Percentiles rank a stretch among this genome's conserved stretches.
phyloP scores from a whole-genome alignment of 108 stramenopile genomes.

The Skeletonema marinoi region DNA sequence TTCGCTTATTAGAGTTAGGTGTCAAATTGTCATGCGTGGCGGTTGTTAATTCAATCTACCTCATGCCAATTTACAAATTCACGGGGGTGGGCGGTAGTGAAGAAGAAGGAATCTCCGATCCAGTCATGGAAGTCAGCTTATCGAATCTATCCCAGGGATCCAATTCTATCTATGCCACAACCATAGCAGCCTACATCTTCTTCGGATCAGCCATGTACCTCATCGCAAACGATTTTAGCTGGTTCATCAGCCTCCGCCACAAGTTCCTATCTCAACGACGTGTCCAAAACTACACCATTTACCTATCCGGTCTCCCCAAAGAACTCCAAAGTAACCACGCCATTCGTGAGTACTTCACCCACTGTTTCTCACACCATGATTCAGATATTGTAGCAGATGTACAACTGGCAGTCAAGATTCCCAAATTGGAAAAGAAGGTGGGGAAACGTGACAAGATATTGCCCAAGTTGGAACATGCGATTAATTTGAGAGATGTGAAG shows the following conservation, averaged over 20 bases:
- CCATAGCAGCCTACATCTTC: slow-evolving; percentile 59
- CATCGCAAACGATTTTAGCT: slow-evolving; percentile 61
- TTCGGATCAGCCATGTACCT: slow-evolving; percentile 73
- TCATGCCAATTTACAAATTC: slow-evolving; percentile 52
- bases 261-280: slow-evolving; percentile 28
- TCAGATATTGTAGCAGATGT: slow-evolving; percentile 44
- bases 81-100: neutral
- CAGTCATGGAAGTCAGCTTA: slow-evolving; percentile 30
- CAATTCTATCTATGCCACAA: slow-evolving; percentile 51
- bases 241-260: slow-evolving; percentile 63
- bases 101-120: slow-evolving; percentile 25
- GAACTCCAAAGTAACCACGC: slow-evolving; percentile 39
- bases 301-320: slow-evolving; percentile 48
- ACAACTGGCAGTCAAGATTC: slow-evolving; percentile 48
- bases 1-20: slow-evolving; percentile 49
- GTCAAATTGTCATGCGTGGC: slow-evolving; percentile 53
- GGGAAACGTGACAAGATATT: slow-evolving; percentile 50
- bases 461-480: slow-evolving; percentile 62
- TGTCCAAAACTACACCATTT: slow-evolving; percentile 54
- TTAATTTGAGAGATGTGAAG: slow-evolving; percentile 48
- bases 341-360: slow-evolving; percentile 51
- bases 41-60: slow-evolving; percentile 49
- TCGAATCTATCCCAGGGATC: slow-evolving; percentile 53
- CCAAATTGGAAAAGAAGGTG: slow-evolving; percentile 51
- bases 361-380: slow-evolving; percentile 35